These are phyloP conservation scores for Neurospora sp. DNA, from an alignment of 495 filamentous ascomycete species.

Conservation along the genomic window DNA sequence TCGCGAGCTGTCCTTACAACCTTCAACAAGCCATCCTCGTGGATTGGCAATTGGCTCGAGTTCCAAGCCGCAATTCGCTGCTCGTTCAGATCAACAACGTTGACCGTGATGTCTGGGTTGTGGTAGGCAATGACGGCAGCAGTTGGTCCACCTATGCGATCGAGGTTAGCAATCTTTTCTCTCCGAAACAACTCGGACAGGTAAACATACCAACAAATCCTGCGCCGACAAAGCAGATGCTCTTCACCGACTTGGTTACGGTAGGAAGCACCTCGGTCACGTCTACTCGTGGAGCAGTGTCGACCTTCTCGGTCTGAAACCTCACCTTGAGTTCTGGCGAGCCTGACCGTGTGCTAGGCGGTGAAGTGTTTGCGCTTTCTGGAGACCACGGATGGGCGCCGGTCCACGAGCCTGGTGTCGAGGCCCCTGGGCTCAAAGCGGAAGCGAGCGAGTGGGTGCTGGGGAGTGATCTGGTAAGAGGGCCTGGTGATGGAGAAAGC, in stretches of 20 bases:
- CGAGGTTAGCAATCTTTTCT: background rate
- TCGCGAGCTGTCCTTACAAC: conserved; percentile 57
- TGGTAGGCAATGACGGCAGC: conserved; percentile 65
- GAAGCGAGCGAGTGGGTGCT: conserved; percentile 19
- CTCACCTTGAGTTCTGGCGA: conserved; percentile 16
- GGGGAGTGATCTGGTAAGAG: conserved; percentile 11
- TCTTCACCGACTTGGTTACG: conserved; percentile 29
- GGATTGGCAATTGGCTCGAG: conserved; percentile 62
- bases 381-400: conserved; percentile 10
- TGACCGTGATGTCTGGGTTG: conserved; percentile 57
- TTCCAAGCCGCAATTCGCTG: conserved; percentile 63
- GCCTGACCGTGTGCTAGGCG: conserved; percentile 12
- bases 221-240: conserved; percentile 28
- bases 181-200: background rate
- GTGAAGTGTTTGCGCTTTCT: conserved; percentile 15
- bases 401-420: conserved; percentile 15
- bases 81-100: conserved; percentile 61
- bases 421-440: conserved; percentile 10
- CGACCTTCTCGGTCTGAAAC: conserved; percentile 1
- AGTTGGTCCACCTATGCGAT: conserved; percentile 55
- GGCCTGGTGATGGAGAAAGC: background rate
- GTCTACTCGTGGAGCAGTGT: conserved; percentile 1
- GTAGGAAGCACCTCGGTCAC: background rate
- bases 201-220: conserved; percentile 22
- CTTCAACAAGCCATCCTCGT: conserved; percentile 62